Percentiles rank a stretch among this genome's conserved stretches.
Evolutionary conservation across 202 grass and related monocot species (phyloP).

Genomic region (Schoenoplectus tabernaemontani): DNA sequence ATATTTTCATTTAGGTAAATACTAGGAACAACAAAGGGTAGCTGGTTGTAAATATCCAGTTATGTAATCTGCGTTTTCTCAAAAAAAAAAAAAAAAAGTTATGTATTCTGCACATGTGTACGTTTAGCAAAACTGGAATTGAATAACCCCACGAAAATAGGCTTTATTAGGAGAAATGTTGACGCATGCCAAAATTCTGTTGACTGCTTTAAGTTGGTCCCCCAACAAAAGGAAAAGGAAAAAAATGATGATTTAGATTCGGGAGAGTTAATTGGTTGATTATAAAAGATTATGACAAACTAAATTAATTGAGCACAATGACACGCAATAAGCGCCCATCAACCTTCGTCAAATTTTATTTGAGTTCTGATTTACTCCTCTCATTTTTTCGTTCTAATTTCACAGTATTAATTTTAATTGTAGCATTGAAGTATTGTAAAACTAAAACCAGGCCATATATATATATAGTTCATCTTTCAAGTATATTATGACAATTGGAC

Average conservation of each 20-base stretch:
- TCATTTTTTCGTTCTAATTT: no score
- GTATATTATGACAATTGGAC: no score
- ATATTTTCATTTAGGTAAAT: background rate
- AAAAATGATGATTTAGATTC: background rate
- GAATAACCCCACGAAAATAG: background rate
- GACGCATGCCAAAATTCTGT: conserved; percentile 5
- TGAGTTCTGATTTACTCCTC: background rate
- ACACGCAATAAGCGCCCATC: background rate
- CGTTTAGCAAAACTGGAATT: background rate
- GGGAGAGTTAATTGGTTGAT: background rate
- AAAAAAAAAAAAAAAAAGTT: no score
- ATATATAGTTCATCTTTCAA: no score
- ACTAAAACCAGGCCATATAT: no score
- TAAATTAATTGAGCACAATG: background rate
- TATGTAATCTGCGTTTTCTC: no score
- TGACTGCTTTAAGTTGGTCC: conserved; percentile 22
- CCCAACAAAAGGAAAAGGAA: conserved; percentile 2
- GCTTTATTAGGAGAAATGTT: conserved; percentile 3
- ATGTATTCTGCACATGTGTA: background rate
- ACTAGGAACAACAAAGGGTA: background rate
- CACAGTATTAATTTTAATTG: no score
- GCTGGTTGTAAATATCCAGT: background rate
- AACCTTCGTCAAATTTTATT: background rate
- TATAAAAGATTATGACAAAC: background rate
- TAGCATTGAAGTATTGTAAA: no score